Evolutionary conservation across 768 basidiomycete species (phyloP), one percentile per base, ranked within the genome.

Genomic region (Suillus weaverae): DNA sequence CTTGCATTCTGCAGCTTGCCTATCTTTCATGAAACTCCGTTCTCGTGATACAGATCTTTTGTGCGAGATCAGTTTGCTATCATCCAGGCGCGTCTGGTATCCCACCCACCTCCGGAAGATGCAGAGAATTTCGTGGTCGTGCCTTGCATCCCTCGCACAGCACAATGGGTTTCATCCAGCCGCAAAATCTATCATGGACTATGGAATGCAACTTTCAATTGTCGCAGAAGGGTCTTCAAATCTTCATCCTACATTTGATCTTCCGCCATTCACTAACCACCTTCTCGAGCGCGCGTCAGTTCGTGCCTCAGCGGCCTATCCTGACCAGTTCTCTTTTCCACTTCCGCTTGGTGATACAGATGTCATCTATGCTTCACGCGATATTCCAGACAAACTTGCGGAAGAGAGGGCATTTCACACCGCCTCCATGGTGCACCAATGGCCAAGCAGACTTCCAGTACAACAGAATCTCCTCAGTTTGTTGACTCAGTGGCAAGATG

Each of bases 21-120:
- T 66, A 36, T 83, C 84, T 0, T 83, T 85, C 62, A 77, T 80
- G 71, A 69, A 62, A 50, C 70, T 83, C 10, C 64, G 64, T 22
- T 1, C 41, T 14, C 66, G 69, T 2, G 78, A 81, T 26, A 55
- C 70, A 3, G 62, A 69, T n/a, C 69, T 81, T 39, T 69, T 85
- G 16, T 59, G 61, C 14, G 64, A 68, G 38, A 81, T 84, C 39
- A 66, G 69, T 14, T 64, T 67, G 10, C 68, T 85, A 13, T 76
- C 72, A n/a, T 79, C 82, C 1, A 18, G 20, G 4, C 69, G 81
- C 13, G 56, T 57, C 3, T 85, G 76, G 68, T 80, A 83, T 67
- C 82, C 83, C 0, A 6, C 26, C 7, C 74, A 80, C 43, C 69
- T 78, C 18, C 66, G 43, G 8, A 69, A 66, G 22, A 85, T 84